A percentile compares a stretch with the other conserved stretches of the same genome.
These are phyloP conservation scores for Corylus avellana DNA, from an alignment of 306 rosid genomes.

Conservation along the genomic window DNA sequence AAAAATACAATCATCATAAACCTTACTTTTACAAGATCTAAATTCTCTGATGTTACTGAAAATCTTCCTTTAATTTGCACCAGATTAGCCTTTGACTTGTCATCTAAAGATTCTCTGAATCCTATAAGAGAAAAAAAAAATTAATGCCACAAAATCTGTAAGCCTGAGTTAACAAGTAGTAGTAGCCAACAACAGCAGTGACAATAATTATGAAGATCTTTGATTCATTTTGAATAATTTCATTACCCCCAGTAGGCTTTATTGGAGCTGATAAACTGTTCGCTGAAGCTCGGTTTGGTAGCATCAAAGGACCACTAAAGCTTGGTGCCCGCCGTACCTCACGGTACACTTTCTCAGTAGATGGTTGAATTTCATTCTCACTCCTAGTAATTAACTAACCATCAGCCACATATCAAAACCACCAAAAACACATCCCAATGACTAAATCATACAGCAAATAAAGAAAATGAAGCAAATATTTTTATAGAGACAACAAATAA, in stretches of 20 bases:
- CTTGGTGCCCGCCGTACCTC: conserved; percentile 79
- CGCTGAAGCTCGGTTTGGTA: conserved; percentile 98
- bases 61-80: conserved; percentile 98
- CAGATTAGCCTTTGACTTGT: conserved; percentile 85
- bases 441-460: conserved; percentile 14
- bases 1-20: conserved; percentile 14
- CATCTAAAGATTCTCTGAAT: conserved; percentile 89
- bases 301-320: conserved; percentile 98
- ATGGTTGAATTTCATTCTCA: conserved; percentile 61
- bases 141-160: conserved; percentile 25
- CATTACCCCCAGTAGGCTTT: conserved; percentile 93
- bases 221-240: conserved; percentile 21
- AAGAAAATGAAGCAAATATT: background rate
- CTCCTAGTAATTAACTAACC: conserved; percentile 49
- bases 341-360: conserved; percentile 51
- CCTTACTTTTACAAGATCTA: conserved; percentile 92
- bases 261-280: conserved; percentile 99
- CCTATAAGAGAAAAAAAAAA: conserved; percentile 52
- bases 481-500: conserved; percentile 8
- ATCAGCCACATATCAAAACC: conserved; percentile 19
- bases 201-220: conserved; percentile 4
- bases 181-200: conserved; percentile 23
- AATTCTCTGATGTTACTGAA: conserved; percentile 95
- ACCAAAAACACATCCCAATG: background rate
- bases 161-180: background rate